These are phyloP conservation scores for Talaromyces sp. DNA, from an alignment of 2,329 filamentous ascomycete genomes.

Conservation along the genomic window DNA sequence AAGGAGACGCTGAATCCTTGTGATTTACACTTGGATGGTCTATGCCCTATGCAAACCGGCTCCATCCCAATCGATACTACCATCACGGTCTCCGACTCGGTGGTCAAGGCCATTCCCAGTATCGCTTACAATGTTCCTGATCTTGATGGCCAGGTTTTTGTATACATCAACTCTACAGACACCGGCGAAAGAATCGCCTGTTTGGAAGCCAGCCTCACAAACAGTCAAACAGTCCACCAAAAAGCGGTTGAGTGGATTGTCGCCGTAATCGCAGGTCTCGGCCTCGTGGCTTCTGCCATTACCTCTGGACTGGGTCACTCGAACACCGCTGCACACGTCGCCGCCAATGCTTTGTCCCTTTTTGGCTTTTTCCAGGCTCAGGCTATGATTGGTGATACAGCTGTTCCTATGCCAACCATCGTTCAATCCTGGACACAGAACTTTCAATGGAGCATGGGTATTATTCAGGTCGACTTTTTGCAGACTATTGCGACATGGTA, in stretches of 20 bases:
- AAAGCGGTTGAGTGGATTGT: slow-evolving; percentile 85
- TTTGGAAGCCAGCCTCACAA: slow-evolving; percentile 82
- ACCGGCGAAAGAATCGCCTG: slow-evolving; percentile 70
- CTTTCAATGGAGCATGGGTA: slow-evolving; percentile 97
- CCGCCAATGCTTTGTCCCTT: slow-evolving; percentile 87
- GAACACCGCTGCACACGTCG: slow-evolving; percentile 91
- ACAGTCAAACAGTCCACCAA: slow-evolving; percentile 88
- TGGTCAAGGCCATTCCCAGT: slow-evolving; percentile 67
- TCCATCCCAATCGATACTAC: slow-evolving; percentile 75
- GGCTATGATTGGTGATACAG: slow-evolving; percentile 82
- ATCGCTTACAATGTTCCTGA: slow-evolving; percentile 90
- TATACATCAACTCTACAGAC: slow-evolving; percentile 72
- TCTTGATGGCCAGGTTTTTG: slow-evolving; percentile 78
- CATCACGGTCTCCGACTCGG: slow-evolving; percentile 55
- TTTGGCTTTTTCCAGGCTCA: slow-evolving; percentile 94
- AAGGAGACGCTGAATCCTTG: slow-evolving; percentile 72
- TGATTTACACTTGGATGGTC: slow-evolving; percentile 62
- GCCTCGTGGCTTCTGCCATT: slow-evolving; percentile 78
- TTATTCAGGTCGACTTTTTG: slow-evolving; percentile 83
- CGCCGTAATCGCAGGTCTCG: slow-evolving; percentile 80
- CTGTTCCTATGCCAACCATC: slow-evolving; percentile 78
- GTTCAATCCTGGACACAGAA: slow-evolving; percentile 94
- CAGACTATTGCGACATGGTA: slow-evolving; percentile 93
- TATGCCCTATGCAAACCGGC: slow-evolving; percentile 88
- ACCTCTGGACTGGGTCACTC: slow-evolving; percentile 88